These are phyloP conservation scores for Ettlia oleoabundans DNA, from an alignment of 139 green algal genomes.

Conservation along the genomic window DNA sequence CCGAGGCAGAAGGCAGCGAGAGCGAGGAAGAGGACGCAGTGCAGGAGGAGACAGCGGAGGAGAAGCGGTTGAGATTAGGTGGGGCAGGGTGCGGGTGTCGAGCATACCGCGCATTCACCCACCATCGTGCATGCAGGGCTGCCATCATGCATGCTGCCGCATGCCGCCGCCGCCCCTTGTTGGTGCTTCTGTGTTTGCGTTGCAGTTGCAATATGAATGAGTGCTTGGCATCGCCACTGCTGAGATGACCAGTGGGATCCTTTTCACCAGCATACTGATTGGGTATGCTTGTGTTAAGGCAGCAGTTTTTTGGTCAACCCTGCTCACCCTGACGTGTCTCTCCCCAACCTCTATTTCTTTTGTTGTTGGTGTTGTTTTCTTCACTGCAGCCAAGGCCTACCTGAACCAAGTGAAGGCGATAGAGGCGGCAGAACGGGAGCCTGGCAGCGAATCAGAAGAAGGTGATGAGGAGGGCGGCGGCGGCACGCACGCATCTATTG, in stretches of 20 bases:
- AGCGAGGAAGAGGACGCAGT: constrained; percentile 55
- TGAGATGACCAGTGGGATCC: too few relatives aligned
- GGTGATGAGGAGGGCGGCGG: constrained; percentile 49
- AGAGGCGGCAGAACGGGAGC: constrained; percentile 38
- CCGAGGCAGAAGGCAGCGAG: constrained; percentile 41
- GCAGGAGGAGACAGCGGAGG: constrained; percentile 77
- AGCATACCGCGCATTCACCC: neutral
- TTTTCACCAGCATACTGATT: too few relatives aligned
- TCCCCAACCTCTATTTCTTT: neutral
- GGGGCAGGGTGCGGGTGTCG: neutral
- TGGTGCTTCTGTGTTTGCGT: too few relatives aligned
- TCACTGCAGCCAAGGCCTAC: constrained; percentile 79
- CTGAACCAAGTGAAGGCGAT: constrained; percentile 60
- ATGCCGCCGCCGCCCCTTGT: neutral
- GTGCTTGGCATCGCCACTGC: too few relatives aligned
- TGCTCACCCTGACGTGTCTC: too few relatives aligned
- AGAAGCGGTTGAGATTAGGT: constrained; percentile 85
- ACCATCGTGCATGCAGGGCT: too few relatives aligned
- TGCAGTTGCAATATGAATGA: too few relatives aligned
- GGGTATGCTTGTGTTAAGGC: too few relatives aligned
- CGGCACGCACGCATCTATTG: constrained; percentile 39
- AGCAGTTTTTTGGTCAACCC: too few relatives aligned
- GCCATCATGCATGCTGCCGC: neutral
- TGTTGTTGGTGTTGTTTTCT: neutral
- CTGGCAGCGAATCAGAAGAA: constrained; percentile 45